Evolutionary conservation across 139 green algal species (phyloP).

Genomic region (Chlamydomonas schloesseri): DNA sequence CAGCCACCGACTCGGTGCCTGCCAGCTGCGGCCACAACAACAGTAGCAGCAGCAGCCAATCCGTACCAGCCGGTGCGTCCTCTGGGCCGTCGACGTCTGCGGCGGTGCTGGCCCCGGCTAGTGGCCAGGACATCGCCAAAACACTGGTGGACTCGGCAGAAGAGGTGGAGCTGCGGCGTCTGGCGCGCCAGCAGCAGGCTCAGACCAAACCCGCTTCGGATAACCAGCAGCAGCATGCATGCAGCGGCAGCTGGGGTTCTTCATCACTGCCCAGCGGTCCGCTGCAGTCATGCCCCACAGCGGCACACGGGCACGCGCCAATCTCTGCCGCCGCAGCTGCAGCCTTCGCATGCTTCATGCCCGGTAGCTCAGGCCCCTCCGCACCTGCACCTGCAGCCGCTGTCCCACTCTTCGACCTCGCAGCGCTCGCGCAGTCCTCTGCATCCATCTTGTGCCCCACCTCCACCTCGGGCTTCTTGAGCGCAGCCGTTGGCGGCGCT

Average conservation of each 20-base stretch:
- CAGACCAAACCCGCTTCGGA: too few relatives aligned
- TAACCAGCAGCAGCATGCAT: neutral
- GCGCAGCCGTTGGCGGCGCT: neutral
- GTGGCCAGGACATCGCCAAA: neutral
- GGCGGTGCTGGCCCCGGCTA: too few relatives aligned
- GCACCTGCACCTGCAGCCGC: neutral
- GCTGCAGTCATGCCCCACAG: too few relatives aligned
- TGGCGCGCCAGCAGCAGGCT: neutral
- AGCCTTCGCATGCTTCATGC: neutral
- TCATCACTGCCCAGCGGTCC: neutral
- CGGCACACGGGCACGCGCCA: neutral
- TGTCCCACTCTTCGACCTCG: neutral
- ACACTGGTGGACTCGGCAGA: slow-evolving; percentile 28
- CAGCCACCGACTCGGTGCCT: neutral
- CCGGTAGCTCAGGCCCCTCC: neutral
- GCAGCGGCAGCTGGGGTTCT: too few relatives aligned
- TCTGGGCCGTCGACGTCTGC: too few relatives aligned
- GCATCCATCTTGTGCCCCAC: neutral
- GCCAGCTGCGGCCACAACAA: too few relatives aligned
- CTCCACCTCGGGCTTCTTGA: neutral
- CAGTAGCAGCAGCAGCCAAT: too few relatives aligned
- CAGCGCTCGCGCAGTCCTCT: slow-evolving; percentile 1
- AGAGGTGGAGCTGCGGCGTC: slow-evolving; percentile 34
- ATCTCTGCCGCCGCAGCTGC: neutral
- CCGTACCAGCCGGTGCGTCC: too few relatives aligned